Base-by-base conservation (phyloP, 1,284 basidiomycete genomes). In the Trametes sp. region DNA sequence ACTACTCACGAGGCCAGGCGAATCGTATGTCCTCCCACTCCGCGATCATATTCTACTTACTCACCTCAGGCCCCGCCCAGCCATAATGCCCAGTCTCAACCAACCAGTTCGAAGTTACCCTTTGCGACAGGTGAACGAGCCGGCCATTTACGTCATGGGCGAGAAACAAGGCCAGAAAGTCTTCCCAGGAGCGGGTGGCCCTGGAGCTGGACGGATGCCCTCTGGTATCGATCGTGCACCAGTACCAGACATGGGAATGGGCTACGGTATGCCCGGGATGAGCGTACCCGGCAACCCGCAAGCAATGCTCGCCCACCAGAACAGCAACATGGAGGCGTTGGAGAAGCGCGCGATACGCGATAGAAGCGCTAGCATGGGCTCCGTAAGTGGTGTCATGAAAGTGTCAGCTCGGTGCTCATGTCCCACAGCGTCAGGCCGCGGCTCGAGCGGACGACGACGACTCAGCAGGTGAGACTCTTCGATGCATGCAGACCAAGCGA, bases 301-400 rank as follows among this genome's bases (percentile, higher is more conserved):
- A 66, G 87, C 84, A 0, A 83, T 89, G 83, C 74, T 93, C 0
- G 86, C 85, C 8, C 88, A 89, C 70, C 89, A 91, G 70, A 91
- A 87, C 65, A 84, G 69, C 61, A 84, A 80, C 48, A 88, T 91
- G 86, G 89, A 89, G 67, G 81, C 85, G 38, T 66, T 91, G 51
- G 90, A 93, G 63, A 75, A 81, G 66, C 80, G 87, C 55, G 81
- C 81, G 54, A 82, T 84, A 62, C 79, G 82, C 11, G 74, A 76
- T 19, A 53, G 70, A 77, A 82, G 73, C 62, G 78, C 63, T 70
- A 71, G 74, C 54, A 71, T 72, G 67, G 54, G 54, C n/a, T 52
- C 66, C 41, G 70, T 73, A 61, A 67, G 72, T 62, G 38, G 24
- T n/a, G 6, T 19, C 2, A 16, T 0, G 13, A 7, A 26, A 3